Base-by-base conservation (phyloP, 2,329 filamentous ascomycete species). In the Penicillium sp. region DNA sequence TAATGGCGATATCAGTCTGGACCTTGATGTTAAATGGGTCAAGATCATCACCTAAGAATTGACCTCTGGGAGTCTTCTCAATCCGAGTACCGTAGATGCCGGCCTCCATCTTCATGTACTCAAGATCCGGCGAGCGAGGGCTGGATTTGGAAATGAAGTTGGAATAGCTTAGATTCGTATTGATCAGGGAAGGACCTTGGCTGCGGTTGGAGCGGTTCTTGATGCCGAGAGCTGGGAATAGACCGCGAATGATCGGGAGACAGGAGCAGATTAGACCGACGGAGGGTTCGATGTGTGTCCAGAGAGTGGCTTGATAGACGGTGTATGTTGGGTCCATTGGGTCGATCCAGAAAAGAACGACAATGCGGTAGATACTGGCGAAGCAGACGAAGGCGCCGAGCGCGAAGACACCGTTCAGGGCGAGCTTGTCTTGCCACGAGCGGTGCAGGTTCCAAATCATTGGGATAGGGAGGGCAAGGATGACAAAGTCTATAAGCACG, bases 241-340 rank as follows among this genome's bases (percentile, higher is more conserved):
- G 37, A 6, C 59, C 60, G 2, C 60, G 60, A 14, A 63, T 56
- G 16, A 59, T 55, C 2, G 61, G 61, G 1, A 64, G 47, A 35
- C 59, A 61, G 27, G 60, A 59, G 30, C 56, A 62, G 23, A 63
- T 61, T 3, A 64, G 38, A 1, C 58, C 60, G 9, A 64, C 53
- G 3, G 57, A 52, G 0, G 60, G 57, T 42, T 64, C 60, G 22
- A 63, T 50, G 9, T 62, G 55, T 11, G 60, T 63, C 61, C 60
- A 64, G 6, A 64, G 45, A 0, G 55, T 55, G 7, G 58, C 54
- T 39, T 59, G 47, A 41, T 61, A 59, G 25, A 62, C 57, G 3
- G 59, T 61, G 37, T 57, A 64, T 1, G 59, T 62, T 11, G 54
- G 49, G 28, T 64, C 59, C 1, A 20, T 12, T 0, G 47, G 48